A percentile compares a stretch with the other conserved stretches of the same genome.
Evolutionary conservation across 257 asterid species (phyloP).

Genomic region (Solanum chilense): DNA sequence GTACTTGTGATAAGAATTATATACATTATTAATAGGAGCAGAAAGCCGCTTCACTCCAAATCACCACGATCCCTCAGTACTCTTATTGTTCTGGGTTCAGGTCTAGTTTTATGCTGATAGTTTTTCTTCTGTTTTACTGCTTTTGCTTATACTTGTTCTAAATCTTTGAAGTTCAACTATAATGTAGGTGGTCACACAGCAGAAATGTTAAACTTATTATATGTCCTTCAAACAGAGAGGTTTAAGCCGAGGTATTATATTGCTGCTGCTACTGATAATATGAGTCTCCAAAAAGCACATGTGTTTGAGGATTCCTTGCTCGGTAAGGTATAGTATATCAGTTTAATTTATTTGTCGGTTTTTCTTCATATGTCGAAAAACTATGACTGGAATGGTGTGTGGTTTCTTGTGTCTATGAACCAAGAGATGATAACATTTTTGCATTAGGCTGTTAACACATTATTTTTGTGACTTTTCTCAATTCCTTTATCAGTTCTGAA

Average conservation of each 20-base stretch:
- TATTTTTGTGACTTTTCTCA: not conserved
- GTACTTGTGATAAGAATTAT: constrained; percentile 33
- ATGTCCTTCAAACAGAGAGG: constrained; percentile 53
- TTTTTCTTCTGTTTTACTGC: not conserved
- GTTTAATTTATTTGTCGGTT: not conserved
- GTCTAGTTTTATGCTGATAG: constrained; percentile 10
- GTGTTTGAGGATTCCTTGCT: constrained; percentile 53
- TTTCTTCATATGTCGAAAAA: not conserved
- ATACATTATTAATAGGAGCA: constrained; percentile 30
- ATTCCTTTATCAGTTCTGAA: not conserved
- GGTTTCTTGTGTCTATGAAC: not conserved
- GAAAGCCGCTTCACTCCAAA: constrained; percentile 17
- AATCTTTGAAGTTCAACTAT: not conserved
- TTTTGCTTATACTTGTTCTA: not conserved
- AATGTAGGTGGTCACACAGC: constrained; percentile 91
- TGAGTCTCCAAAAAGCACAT: constrained; percentile 91
- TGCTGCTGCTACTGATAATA: constrained; percentile 94
- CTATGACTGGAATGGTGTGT: not conserved
- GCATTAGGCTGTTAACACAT: not conserved
- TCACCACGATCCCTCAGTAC: constrained; percentile 37
- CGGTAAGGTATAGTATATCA: constrained; percentile 29
- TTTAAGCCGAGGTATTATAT: constrained; percentile 64
- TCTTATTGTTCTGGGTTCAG: constrained; percentile 75
- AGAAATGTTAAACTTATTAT: constrained; percentile 74
- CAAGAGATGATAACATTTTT: not conserved